phyloP scores from a whole-genome alignment of 805 yeast species.

The Cyberlindnera mycetangii region DNA sequence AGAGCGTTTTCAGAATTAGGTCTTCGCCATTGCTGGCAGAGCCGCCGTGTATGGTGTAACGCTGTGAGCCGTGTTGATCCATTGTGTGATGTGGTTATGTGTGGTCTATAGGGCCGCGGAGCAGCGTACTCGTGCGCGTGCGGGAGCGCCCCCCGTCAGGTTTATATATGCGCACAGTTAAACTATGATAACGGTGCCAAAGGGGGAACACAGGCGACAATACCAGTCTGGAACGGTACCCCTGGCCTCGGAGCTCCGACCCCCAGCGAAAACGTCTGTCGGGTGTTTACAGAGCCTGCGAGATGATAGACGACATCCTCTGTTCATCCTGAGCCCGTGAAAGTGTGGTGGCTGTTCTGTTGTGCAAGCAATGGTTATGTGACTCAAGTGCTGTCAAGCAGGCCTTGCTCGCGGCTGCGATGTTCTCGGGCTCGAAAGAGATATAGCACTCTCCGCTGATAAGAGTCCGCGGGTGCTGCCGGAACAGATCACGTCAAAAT shows the following conservation, averaged over 20 bases:
- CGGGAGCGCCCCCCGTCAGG: neutral
- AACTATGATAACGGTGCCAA: neutral
- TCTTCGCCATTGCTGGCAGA: neutral
- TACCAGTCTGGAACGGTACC: too few relatives aligned
- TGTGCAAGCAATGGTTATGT: too few relatives aligned
- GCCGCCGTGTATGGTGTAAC: neutral
- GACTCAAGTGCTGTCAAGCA: too few relatives aligned
- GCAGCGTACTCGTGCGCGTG: neutral
- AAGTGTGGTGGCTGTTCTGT: too few relatives aligned
- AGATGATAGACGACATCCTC: too few relatives aligned
- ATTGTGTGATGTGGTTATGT: neutral
- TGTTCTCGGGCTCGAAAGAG: neutral
- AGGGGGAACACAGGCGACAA: neutral
- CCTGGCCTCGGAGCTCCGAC: too few relatives aligned
- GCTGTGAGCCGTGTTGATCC: neutral
- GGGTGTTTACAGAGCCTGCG: too few relatives aligned
- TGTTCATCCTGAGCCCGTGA: too few relatives aligned
- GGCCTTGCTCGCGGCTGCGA: too few relatives aligned
- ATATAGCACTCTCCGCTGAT: neutral
- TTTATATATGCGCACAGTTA: neutral
- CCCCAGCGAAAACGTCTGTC: too few relatives aligned
- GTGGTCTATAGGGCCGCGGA: too few relatives aligned
- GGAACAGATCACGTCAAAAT: conserved; percentile 13
- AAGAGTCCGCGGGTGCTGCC: neutral
- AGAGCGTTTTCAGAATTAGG: neutral